Evolutionary conservation across 352 stramenopile genomes (phyloP).

Genomic region (Globisporangium uncinulatum): DNA sequence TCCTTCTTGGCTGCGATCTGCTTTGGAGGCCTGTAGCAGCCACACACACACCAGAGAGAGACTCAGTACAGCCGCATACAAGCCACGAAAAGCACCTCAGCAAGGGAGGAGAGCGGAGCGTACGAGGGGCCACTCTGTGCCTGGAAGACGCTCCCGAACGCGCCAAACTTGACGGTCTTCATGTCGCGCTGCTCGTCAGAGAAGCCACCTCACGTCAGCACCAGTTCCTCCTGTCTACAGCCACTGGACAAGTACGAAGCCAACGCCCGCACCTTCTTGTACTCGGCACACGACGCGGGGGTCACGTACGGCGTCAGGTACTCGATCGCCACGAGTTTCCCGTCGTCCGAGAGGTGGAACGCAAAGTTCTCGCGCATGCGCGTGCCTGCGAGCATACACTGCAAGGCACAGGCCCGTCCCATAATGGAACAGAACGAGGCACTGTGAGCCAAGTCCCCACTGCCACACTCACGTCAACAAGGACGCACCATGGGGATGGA

Average conservation of each 20-base stretch:
- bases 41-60: neutral
- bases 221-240: neutral
- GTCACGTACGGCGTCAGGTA: conserved; percentile 65
- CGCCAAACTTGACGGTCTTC: conserved; percentile 52
- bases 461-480: neutral
- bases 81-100: neutral
- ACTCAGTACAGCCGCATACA: neutral
- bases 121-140: conserved; percentile 61
- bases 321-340: conserved; percentile 77
- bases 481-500: conserved; percentile 58
- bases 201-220: neutral
- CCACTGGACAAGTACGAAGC: no score
- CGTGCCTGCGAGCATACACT: conserved; percentile 71
- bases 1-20: conserved; percentile 56
- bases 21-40: conserved; percentile 44
- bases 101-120: conserved; percentile 7
- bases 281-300: conserved; percentile 31
- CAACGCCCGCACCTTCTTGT: conserved; percentile 32
- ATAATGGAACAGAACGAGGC: neutral
- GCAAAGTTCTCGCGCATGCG: conserved; percentile 75
- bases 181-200: conserved; percentile 28
- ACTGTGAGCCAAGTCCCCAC: neutral
- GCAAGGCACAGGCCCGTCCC: neutral
- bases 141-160: conserved; percentile 52
- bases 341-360: conserved; percentile 74